These are phyloP conservation scores for Xylaria castorea DNA, from an alignment of 495 filamentous ascomycete species.

Conservation along the genomic window DNA sequence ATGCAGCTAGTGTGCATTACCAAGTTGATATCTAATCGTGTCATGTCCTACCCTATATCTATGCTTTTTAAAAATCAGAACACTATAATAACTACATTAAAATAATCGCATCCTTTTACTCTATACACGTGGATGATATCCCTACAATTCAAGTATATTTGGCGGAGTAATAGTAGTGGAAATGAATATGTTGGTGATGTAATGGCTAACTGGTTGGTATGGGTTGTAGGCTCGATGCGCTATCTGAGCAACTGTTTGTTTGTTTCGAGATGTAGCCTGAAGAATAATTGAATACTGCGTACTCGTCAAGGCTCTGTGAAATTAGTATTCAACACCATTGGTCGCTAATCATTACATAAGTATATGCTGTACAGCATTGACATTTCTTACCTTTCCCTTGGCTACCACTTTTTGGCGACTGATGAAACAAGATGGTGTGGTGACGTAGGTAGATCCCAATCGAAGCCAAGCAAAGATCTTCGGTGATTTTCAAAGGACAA, in stretches of 20 bases:
- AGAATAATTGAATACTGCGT: not conserved
- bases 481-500: constrained; percentile 12
- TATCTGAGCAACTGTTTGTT: not conserved
- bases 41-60: no score
- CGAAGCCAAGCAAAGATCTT: constrained; percentile 15
- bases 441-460: constrained; percentile 18
- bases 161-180: no score
- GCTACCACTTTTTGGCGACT: not conserved
- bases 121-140: no score
- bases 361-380: not conserved
- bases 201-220: no score
- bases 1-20: no score
- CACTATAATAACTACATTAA: no score
- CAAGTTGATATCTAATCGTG: no score
- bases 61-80: no score
- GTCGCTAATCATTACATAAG: not conserved
- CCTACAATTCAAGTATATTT: no score
- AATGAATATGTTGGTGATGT: no score
- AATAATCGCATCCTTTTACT: no score
- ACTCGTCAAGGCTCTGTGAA: not conserved
- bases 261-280: not conserved
- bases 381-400: not conserved
- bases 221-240: not conserved
- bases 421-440: not conserved
- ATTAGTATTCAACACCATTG: not conserved